Conservation (phyloP, 352 stramenopile species). For the Achlya hypogyna region DNA sequence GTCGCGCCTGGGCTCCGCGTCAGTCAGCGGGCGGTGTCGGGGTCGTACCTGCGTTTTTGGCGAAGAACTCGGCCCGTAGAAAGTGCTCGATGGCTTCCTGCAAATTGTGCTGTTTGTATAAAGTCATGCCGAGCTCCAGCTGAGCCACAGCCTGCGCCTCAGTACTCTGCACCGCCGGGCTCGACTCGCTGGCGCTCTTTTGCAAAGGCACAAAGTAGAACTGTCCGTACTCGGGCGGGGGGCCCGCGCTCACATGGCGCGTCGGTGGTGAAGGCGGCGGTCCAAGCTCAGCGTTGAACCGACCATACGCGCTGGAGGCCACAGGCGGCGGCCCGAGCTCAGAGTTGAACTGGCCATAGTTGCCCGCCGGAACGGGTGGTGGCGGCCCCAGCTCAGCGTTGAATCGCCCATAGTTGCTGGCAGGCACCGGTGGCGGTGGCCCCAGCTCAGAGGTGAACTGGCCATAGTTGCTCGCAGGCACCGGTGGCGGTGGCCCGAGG, state of each 20-base stretch:
- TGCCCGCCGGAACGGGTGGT: too few species aligned
- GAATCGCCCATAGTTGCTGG: neutral
- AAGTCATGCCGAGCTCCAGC: conserved; percentile 64
- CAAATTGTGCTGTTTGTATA: conserved; percentile 59
- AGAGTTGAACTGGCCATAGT: neutral
- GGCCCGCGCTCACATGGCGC: too few species aligned
- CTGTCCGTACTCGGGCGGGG: too few species aligned
- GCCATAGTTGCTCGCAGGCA: neutral
- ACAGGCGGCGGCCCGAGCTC: too few species aligned
- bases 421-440: too few species aligned
- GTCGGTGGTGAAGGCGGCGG: neutral
- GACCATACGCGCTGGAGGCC: conserved; percentile 3
- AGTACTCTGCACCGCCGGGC: neutral
- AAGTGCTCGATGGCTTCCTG: conserved; percentile 57
- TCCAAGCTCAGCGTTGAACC: neutral
- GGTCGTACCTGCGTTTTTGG: conserved; percentile 24
- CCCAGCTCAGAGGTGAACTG: neutral
- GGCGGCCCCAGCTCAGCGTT: too few species aligned
- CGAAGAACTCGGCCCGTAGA: conserved; percentile 49
- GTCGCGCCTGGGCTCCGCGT: conserved; percentile 27
- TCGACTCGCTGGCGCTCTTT: neutral
- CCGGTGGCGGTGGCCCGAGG: neutral
- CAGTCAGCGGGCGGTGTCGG: conserved; percentile 34
- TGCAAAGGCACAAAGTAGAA: too few species aligned
- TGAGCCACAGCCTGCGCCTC: conserved; percentile 34